Evolutionary conservation across 2,329 filamentous ascomycete species (phyloP).

Genomic region (Aspergillus viridinutans): DNA sequence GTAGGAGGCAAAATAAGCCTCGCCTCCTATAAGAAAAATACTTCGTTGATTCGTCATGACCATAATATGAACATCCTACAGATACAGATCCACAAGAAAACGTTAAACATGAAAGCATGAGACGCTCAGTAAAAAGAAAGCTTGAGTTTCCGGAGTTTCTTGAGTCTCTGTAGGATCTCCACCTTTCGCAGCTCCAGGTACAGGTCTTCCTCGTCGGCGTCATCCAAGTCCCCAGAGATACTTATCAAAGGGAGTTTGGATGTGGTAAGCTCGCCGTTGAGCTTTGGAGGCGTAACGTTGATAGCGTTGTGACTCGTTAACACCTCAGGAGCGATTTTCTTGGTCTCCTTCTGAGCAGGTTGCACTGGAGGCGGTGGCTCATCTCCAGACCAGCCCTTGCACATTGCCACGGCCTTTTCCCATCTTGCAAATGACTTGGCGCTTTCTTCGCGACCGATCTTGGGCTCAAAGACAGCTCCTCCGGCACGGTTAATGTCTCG

Average conservation of each 20-base stretch:
- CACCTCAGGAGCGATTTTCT: conserved; percentile 5
- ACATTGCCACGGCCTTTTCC: conserved; percentile 73
- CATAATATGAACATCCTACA: not conserved
- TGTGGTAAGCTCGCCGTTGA: conserved; percentile 14
- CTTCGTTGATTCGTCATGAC: not conserved
- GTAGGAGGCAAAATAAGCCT: not conserved
- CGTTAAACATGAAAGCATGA: not conserved
- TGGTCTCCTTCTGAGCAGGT: not conserved
- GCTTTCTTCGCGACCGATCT: conserved; percentile 52
- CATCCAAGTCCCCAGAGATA: conserved; percentile 26
- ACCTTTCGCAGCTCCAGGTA: conserved; percentile 32
- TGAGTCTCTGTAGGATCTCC: conserved; percentile 33
- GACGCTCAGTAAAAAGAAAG: conserved; percentile 11
- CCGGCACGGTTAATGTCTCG: conserved; percentile 66
- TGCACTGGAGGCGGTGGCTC: not conserved
- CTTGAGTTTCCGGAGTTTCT: conserved; percentile 25
- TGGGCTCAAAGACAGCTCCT: conserved; percentile 66
- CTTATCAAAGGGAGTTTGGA: conserved; percentile 15
- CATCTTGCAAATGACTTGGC: conserved; percentile 61
- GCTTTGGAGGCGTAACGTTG: conserved; percentile 8
- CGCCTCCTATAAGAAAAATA: not conserved
- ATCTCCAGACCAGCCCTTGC: conserved; percentile 57
- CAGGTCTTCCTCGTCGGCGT: conserved; percentile 34
- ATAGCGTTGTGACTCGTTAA: conserved; percentile 7
- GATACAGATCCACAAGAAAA: not conserved